phyloP scores from a whole-genome alignment of 1,284 basidiomycete species.

The Ustilago lituana region DNA sequence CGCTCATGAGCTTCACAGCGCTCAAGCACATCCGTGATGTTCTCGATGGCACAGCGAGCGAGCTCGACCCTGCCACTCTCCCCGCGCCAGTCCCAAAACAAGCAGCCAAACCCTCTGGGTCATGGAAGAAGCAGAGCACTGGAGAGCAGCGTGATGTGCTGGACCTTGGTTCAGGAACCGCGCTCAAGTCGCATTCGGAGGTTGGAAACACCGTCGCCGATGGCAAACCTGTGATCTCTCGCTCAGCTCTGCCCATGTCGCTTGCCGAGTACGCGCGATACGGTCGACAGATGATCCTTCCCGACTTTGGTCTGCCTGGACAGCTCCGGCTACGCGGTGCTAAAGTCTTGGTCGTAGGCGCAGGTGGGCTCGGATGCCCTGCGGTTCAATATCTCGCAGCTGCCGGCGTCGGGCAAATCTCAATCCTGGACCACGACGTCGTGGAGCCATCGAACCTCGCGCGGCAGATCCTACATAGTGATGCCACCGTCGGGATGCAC shows the following conservation, averaged over 20 bases:
- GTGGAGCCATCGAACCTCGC: constrained; percentile 94
- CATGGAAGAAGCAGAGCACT: no score
- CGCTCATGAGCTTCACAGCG: constrained; percentile 54
- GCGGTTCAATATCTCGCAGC: constrained; percentile 91
- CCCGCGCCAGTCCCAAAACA: constrained; percentile 4
- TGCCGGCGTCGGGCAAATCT: constrained; percentile 86
- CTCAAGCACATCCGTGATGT: constrained; percentile 61
- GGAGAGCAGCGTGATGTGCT: neutral
- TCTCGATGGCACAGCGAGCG: constrained; percentile 42
- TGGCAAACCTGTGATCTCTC: neutral
- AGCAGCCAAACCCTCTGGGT: neutral
- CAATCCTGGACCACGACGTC: constrained; percentile 87
- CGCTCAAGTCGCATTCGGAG: neutral
- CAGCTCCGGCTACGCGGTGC: constrained; percentile 82
- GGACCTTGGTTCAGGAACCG: neutral
- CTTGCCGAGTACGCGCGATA: constrained; percentile 84
- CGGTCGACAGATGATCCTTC: constrained; percentile 95
- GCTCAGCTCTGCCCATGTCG: constrained; percentile 57
- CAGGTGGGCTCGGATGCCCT: constrained; percentile 95
- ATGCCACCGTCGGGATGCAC: constrained; percentile 79
- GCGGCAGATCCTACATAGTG: constrained; percentile 88
- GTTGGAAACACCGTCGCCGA: neutral
- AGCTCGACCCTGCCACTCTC: constrained; percentile 51
- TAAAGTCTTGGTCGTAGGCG: constrained; percentile 87
- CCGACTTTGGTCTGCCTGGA: constrained; percentile 80